Base-by-base conservation (phyloP, 371 early-diverging fungal species). In the Rhizopus microsporus region DNA sequence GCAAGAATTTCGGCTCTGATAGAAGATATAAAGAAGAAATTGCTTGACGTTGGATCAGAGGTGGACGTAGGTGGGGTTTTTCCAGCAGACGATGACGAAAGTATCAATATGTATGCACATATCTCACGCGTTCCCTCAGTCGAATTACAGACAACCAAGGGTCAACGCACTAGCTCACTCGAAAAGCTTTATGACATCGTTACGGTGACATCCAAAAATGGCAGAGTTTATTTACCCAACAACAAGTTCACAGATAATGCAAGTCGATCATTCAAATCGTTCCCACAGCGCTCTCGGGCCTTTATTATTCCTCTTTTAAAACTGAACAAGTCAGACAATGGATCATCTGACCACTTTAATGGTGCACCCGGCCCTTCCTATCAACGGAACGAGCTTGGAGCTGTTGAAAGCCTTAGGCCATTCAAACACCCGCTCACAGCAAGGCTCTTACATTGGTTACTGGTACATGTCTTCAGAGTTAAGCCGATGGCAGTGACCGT, bases 371-470 rank as follows among this genome's bases (percentile, higher is more conserved):
- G 12, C 7, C 7, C 8, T 29, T 23, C 46, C 7, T 17, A 7
- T 5, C 9, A 29, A 9, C 5, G 29, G 3, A 46, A 46, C 17
- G 29, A 16, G 29, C 9, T 8, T 7, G 17, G 8, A 23, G 8
- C 23, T 46, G 29, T 34, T 1, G 60, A 57, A 16, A 52, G 47
- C 16, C 47, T 73, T 3, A 54, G 59, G 5, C 59, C 65, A 0
- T 69, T 64, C 31, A 15, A 35, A 1, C 42, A 42, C 46, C 71
- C 75, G 1, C 17, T 2, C 1, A 29, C 58, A 5, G 69, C 75
- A 6, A 68, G 39, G 52, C 17, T 50, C 31, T 45, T 68, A 12
- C 63, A 71, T 50, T 74, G 71, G 68, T 0, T 64, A 8, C 51
- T 74, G 8, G 5, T 49, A 0, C 15, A 16, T 13, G 23, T 74